Percentiles rank a stretch among this genome's conserved stretches.
Evolutionary conservation across 208 protist genomes (phyloP).

Genomic region (Leishmania mexicana): DNA sequence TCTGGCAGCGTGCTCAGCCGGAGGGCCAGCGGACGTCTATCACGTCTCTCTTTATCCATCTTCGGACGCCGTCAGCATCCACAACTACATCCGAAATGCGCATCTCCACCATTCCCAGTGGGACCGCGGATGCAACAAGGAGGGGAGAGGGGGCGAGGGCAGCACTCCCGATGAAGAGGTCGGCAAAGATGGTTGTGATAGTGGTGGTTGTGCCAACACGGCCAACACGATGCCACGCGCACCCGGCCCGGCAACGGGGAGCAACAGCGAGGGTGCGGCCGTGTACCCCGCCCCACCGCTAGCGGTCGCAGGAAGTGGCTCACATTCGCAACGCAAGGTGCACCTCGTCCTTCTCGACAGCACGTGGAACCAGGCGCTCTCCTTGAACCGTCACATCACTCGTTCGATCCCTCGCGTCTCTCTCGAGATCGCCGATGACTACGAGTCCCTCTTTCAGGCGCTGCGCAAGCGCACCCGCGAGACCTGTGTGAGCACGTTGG

Average conservation of each 20-base stretch:
- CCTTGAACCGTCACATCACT: conserved; percentile 74
- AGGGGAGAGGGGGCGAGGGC: background rate
- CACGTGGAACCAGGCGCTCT: conserved; percentile 82
- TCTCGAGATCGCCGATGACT: conserved; percentile 49
- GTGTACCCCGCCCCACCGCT: background rate
- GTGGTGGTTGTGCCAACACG: background rate
- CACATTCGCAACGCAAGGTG: conserved; percentile 20
- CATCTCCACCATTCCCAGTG: conserved; percentile 2
- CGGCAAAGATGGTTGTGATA: background rate
- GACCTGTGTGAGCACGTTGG: conserved; percentile 77
- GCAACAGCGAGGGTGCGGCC: background rate
- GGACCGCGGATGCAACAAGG: background rate
- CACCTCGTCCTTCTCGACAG: conserved; percentile 78
- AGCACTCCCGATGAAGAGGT: background rate
- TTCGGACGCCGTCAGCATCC: conserved; percentile 15
- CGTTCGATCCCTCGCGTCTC: conserved; percentile 56
- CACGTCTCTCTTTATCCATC: conserved; percentile 58
- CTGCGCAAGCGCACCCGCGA: conserved; percentile 76
- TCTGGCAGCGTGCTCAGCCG: background rate
- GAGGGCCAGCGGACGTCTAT: background rate
- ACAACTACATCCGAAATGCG: conserved; percentile 17
- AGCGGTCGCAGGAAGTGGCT: background rate
- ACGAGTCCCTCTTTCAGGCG: conserved; percentile 67
- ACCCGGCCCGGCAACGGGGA: background rate
- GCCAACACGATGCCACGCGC: background rate